A percentile compares a stretch with the other conserved stretches of the same genome.
Evolutionary conservation across 2,329 filamentous ascomycete genomes (phyloP).

Genomic region (Trichoderma sp.): DNA sequence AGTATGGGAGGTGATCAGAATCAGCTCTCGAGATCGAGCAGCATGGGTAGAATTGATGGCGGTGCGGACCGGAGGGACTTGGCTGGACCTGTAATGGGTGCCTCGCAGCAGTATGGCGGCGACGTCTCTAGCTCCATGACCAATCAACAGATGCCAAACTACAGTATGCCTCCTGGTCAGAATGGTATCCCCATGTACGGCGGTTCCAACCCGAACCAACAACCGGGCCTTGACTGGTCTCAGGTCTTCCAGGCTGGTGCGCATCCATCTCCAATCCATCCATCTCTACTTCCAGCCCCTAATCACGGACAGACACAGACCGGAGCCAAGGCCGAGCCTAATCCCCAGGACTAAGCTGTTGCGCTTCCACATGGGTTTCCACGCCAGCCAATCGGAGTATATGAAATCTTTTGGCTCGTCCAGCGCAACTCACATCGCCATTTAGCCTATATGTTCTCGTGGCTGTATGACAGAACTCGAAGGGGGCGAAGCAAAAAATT

Average conservation of each 20-base stretch:
- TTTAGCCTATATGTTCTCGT: background rate
- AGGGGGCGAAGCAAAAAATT: background rate
- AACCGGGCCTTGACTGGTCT: slow-evolving; percentile 68
- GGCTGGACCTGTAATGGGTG: slow-evolving; percentile 48
- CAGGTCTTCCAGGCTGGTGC: slow-evolving; percentile 74
- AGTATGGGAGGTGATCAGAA: slow-evolving; percentile 59
- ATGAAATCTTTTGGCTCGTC: background rate
- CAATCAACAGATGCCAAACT: slow-evolving; percentile 61
- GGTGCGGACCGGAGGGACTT: slow-evolving; percentile 58
- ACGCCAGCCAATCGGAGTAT: background rate
- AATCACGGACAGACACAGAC: slow-evolving; percentile 68
- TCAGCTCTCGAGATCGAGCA: slow-evolving; percentile 60
- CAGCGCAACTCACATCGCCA: slow-evolving; percentile 50
- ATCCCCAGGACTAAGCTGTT: slow-evolving; percentile 44
- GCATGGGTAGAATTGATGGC: slow-evolving; percentile 55
- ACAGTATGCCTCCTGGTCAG: slow-evolving; percentile 60
- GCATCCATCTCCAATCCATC: slow-evolving; percentile 58
- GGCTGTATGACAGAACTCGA: background rate
- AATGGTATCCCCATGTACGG: slow-evolving; percentile 64
- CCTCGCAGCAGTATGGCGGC: slow-evolving; percentile 54
- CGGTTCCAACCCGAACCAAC: slow-evolving; percentile 58
- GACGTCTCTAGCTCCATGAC: slow-evolving; percentile 61
- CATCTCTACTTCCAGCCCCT: slow-evolving; percentile 49
- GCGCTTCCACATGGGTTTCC: slow-evolving; percentile 34
- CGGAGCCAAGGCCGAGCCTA: slow-evolving; percentile 65